Evolutionary conservation across 805 yeast genomes (phyloP), one percentile per base, ranked within the genome.

Genomic region (Monosporozyma servazzii): DNA sequence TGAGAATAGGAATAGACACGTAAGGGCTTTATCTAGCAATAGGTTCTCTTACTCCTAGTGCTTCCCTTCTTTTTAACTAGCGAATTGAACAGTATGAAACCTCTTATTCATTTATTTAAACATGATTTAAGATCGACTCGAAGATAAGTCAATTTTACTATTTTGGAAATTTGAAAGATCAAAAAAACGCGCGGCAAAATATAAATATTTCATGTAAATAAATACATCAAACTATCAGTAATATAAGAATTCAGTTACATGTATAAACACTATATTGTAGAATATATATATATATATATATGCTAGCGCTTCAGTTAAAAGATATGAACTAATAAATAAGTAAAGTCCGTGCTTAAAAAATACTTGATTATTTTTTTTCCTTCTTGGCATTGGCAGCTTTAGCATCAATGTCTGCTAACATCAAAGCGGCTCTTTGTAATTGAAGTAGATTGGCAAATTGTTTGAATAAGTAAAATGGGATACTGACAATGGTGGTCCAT

Each of bases 391-490:
- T 61, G 43, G 72, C 66, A 20, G 66, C 68, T 23, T 64, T 66
- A 13, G 74, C 73, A 66, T 93, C 99, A 52, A 78, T 64, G 54
- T 76, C 79, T 10, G 97, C 97, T 62, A 93, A 76, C 49, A 80
- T 75, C 37, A 84, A 67, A 11, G 95, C 88, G 11, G 99, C 99
- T 60, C 86, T 82, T 52, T 80, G 76, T 78, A 93, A 71, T 71
- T 93, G 99, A 54, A 93, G 80, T 20, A 88, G 82, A 65, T 95
- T 93, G 56, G 95, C 86, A 52, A 84, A 68, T 73, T 93, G 99
- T 71, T 93, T 93, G 72, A 89, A 87, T 20, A 80, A 66, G 88
- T 96, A 93, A 50, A 90, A 76, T 30, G 99, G 99, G 55, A 85
- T 76, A 55, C 89, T 80, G 37, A 81, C 55, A 57, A 77, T 72